Evolutionary conservation across 441 rosid species (phyloP).

Genomic region (Brassica balearica): DNA sequence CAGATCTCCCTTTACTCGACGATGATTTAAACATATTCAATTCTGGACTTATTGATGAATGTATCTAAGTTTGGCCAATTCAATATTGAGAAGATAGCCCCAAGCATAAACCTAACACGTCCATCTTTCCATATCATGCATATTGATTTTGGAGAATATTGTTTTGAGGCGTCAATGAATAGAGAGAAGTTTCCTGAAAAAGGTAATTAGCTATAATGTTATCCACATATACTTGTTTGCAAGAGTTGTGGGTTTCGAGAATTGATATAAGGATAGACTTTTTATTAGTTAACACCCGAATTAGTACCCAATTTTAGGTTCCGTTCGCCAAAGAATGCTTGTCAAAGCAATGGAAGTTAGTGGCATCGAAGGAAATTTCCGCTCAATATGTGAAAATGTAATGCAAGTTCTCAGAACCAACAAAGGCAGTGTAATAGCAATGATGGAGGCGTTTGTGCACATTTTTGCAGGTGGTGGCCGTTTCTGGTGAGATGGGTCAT

Average conservation of each 20-base stretch:
- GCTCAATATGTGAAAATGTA: constrained; percentile 95
- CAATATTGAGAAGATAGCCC: not conserved
- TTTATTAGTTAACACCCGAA: constrained; percentile 13
- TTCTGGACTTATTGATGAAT: not conserved
- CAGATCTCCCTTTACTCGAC: not conserved
- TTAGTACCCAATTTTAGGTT: constrained; percentile 58
- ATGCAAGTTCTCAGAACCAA: constrained; percentile 98
- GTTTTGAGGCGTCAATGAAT: not conserved
- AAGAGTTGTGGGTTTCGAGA: not conserved
- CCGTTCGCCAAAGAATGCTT: constrained; percentile 77
- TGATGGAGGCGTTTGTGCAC: constrained; percentile 99
- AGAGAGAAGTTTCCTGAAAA: not conserved
- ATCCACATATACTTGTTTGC: not conserved
- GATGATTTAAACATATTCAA: not conserved
- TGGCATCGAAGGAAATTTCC: constrained; percentile 97
- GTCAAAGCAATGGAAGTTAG: constrained; percentile 98
- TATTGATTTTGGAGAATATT: not conserved
- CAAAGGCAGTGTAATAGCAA: constrained; percentile 96
- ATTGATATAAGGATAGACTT: not conserved
- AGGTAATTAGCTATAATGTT: not conserved
- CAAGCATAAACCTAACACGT: not conserved
- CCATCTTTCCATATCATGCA: not conserved
- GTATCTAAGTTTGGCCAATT: not conserved
- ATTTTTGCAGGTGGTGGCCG: not conserved
- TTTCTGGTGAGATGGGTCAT: constrained; percentile 69